Percentiles rank a stretch among this genome's conserved stretches.
phyloP scores from a whole-genome alignment of 2,329 filamentous ascomycete species.

The Calcarisporium arbuscula region DNA sequence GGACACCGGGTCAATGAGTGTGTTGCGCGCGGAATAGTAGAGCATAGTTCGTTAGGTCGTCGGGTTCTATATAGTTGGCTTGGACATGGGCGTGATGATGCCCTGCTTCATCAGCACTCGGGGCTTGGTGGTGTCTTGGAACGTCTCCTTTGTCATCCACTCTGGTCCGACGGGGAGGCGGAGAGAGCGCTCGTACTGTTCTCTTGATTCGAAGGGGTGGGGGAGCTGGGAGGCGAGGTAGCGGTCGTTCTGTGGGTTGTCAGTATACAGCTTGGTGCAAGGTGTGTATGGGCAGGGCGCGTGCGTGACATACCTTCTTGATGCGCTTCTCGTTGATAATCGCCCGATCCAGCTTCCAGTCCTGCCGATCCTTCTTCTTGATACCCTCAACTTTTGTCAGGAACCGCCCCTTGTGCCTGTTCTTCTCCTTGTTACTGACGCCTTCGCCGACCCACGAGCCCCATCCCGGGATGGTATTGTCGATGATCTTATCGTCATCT shows the following conservation, averaged over 20 bases:
- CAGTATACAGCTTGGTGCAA: neutral
- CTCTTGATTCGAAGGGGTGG: constrained; percentile 78
- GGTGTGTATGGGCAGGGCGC: neutral
- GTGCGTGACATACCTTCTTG: constrained; percentile 61
- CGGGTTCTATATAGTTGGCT: constrained; percentile 46
- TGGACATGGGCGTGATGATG: constrained; percentile 79
- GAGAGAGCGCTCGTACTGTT: constrained; percentile 86
- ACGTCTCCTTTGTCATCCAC: constrained; percentile 94
- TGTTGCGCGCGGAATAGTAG: too few relatives aligned
- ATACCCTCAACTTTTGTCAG: constrained; percentile 65
- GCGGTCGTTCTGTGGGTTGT: constrained; percentile 59
- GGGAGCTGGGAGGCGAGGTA: constrained; percentile 81
- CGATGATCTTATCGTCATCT: constrained; percentile 76
- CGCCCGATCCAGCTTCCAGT: constrained; percentile 74
- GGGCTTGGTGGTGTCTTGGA: constrained; percentile 85
- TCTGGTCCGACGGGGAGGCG: constrained; percentile 85
- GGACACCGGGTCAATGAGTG: too few relatives aligned
- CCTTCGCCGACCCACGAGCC: constrained; percentile 86
- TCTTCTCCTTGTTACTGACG: constrained; percentile 63
- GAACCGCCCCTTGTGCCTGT: constrained; percentile 55
- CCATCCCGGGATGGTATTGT: constrained; percentile 89
- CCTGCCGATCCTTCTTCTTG: constrained; percentile 70
- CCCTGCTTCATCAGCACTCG: constrained; percentile 87
- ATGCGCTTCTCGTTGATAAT: constrained; percentile 89
- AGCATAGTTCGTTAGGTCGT: neutral